These are phyloP conservation scores for Thraustochytrium sp. DNA, from an alignment of 352 stramenopile genomes.

Conservation along the genomic window DNA sequence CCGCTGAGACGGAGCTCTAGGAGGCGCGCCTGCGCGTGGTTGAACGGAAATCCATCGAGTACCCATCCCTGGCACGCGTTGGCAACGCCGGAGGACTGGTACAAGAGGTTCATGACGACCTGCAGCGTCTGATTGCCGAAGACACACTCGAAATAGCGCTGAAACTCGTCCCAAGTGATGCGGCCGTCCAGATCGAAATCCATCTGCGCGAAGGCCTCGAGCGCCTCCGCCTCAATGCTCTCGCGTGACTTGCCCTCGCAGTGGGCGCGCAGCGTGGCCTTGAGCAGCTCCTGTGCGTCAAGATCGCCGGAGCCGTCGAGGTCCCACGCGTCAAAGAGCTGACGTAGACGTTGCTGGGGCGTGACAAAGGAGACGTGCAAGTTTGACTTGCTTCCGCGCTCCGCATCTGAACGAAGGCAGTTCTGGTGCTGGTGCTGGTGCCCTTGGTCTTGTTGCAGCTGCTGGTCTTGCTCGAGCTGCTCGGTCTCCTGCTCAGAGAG, in stretches of 20 bases:
- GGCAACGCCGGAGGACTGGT: not conserved
- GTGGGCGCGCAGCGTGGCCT: slow-evolving; percentile 3
- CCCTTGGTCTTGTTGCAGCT: not conserved
- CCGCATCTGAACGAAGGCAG: too few species aligned
- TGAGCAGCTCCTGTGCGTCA: slow-evolving; percentile 33
- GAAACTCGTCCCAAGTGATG: slow-evolving; percentile 38
- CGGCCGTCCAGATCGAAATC: slow-evolving; percentile 38
- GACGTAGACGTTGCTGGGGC: not conserved
- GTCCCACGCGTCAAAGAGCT: slow-evolving; percentile 39
- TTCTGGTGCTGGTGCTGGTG: not conserved
- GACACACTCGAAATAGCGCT: slow-evolving; percentile 1
- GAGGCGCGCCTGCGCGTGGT: not conserved
- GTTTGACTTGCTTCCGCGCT: not conserved
- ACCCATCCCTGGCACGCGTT: slow-evolving; percentile 6
- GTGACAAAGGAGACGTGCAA: not conserved
- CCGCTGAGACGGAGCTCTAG: slow-evolving; percentile 7
- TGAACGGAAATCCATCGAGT: slow-evolving; percentile 26
- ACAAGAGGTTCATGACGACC: not conserved
- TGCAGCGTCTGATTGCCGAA: slow-evolving; percentile 15
- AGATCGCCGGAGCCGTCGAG: slow-evolving; percentile 26
- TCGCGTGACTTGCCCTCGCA: slow-evolving; percentile 29
- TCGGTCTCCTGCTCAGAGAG: not conserved
- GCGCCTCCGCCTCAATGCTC: slow-evolving; percentile 18
- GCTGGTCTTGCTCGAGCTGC: not conserved
- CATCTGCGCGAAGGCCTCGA: slow-evolving; percentile 40